Conservation (phyloP, 2,329 filamentous ascomycete genomes). For the Leptographium procerum region DNA sequence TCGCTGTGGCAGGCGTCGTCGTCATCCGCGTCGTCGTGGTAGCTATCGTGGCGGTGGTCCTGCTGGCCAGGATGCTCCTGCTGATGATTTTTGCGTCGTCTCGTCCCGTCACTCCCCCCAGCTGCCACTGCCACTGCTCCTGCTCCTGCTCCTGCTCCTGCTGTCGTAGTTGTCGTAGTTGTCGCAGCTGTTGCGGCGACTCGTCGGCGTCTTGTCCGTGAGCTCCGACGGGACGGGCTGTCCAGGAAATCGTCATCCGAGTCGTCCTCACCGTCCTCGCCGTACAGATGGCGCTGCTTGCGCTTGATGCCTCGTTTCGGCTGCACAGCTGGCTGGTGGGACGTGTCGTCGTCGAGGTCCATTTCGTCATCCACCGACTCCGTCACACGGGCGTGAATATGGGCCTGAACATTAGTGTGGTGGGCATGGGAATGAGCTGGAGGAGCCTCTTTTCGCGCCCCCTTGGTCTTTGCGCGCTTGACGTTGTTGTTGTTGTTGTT, state of each 20-base stretch:
- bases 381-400: neutral
- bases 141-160: neutral
- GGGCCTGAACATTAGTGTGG: too few species aligned
- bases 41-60: neutral
- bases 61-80: neutral
- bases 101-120: neutral
- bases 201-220: neutral
- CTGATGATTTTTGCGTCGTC: neutral
- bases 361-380: slow-evolving; percentile 3
- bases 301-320: slow-evolving; percentile 10
- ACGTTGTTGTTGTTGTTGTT: neutral
- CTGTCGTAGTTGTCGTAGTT: neutral
- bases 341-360: neutral
- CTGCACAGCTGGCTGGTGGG: neutral
- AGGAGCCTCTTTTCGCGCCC: slow-evolving; percentile 14
- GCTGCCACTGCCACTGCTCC: neutral
- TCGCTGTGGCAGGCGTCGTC: neutral
- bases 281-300: slow-evolving; percentile 1
- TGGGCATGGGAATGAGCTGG: neutral
- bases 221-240: neutral
- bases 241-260: slow-evolving; percentile 3
- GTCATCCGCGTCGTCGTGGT: neutral
- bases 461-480: slow-evolving; percentile 5
- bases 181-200: neutral
- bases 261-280: neutral